Conservation (phyloP, 2,329 filamentous ascomycete genomes). For the Pseudogymnoascus sp. region DNA sequence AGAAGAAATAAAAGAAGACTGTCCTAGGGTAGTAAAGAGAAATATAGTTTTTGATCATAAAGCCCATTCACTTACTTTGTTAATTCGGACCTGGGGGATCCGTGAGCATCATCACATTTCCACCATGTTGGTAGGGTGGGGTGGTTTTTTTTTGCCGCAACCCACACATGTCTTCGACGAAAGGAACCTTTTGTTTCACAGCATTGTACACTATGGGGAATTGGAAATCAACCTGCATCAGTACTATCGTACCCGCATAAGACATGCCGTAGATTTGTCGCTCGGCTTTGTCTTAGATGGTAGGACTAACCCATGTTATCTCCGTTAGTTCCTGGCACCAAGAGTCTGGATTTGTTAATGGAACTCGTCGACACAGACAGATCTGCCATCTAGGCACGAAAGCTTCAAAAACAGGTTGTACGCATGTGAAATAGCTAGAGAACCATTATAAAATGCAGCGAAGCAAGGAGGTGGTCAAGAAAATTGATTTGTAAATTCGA, state of each 20-base stretch:
- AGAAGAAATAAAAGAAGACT: not conserved
- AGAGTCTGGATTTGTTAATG: not conserved
- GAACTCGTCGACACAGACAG: not conserved
- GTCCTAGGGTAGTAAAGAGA: not conserved
- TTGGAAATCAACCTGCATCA: not conserved
- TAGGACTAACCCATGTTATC: not conserved
- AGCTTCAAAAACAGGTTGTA: not conserved
- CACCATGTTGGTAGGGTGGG: not conserved
- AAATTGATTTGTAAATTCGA: not conserved
- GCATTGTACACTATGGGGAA: not conserved
- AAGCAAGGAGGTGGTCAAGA: not conserved
- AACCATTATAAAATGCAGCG: not conserved
- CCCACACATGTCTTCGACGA: not conserved
- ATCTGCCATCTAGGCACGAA: not conserved
- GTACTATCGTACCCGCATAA: not conserved
- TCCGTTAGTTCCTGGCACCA: not conserved
- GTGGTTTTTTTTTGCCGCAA: not conserved
- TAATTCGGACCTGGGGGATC: not conserved
- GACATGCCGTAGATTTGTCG: not conserved
- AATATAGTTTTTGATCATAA: not conserved
- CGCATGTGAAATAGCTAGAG: not conserved
- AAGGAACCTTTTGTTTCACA: not conserved
- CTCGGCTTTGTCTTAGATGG: not conserved
- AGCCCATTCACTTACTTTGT: not conserved
- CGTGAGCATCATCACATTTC: not conserved